phyloP scores from a whole-genome alignment of 2,329 filamentous ascomycete genomes.

The Fragosphaeria purpurea region DNA sequence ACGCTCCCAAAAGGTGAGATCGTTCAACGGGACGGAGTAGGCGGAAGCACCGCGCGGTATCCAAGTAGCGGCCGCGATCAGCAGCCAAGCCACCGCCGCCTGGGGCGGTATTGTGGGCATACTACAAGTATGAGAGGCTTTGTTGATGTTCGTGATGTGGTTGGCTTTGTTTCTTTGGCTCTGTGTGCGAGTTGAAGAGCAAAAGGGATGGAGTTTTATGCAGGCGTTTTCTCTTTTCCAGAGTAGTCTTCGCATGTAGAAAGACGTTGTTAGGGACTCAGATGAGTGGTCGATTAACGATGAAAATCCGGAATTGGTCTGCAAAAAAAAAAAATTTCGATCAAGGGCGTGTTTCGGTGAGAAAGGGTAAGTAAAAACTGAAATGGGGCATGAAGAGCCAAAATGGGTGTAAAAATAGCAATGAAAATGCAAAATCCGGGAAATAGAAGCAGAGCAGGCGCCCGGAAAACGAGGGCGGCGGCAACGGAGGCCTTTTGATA shows the following conservation, averaged over 20 bases:
- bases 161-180: background rate
- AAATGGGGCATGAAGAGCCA: no score
- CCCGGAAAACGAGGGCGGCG: background rate
- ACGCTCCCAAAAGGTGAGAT: slow-evolving; percentile 1
- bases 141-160: background rate
- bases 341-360: no score
- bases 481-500: background rate
- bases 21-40: slow-evolving; percentile 21
- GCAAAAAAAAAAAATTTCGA: background rate
- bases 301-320: slow-evolving; percentile 3
- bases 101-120: slow-evolving; percentile 15
- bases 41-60: slow-evolving; percentile 21
- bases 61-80: slow-evolving; percentile 23
- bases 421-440: background rate
- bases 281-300: background rate
- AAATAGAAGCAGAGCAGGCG: slow-evolving; percentile 6
- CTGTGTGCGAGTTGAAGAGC: background rate
- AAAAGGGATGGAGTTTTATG: background rate
- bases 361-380: no score
- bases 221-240: no score
- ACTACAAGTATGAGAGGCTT: background rate
- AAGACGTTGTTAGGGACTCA: no score
- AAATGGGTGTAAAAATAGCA: no score
- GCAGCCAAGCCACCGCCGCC: slow-evolving; percentile 19
- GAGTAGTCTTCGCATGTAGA: no score